These are phyloP conservation scores for Neurospora sp. DNA, from an alignment of 495 filamentous ascomycete species.

Conservation along the genomic window DNA sequence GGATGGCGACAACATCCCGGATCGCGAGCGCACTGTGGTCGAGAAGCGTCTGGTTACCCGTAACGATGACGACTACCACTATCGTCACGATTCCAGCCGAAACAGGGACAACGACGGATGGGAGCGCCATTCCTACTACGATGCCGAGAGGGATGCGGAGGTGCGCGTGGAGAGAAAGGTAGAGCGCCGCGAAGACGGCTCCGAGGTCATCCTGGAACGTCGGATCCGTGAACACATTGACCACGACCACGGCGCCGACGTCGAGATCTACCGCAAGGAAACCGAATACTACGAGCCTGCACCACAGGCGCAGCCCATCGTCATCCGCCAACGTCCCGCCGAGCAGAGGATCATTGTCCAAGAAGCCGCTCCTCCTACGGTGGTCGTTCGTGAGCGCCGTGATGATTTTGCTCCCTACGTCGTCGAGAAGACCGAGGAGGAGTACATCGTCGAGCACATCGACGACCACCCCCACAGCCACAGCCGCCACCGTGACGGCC, in stretches of 20 bases:
- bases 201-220: slow-evolving; percentile 38
- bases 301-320: slow-evolving; percentile 46
- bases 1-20: slow-evolving; percentile 22
- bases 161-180: slow-evolving; percentile 35
- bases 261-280: slow-evolving; percentile 55
- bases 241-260: slow-evolving; percentile 35
- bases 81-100: slow-evolving; percentile 8
- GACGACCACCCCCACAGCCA: slow-evolving; percentile 41
- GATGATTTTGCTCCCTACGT: slow-evolving; percentile 36
- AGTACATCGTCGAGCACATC: slow-evolving; percentile 36
- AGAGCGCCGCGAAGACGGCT: slow-evolving; percentile 32
- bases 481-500: slow-evolving; percentile 36
- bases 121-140: slow-evolving; percentile 33
- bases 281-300: slow-evolving; percentile 56
- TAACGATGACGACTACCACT: slow-evolving; percentile 19
- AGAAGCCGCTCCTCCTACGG: slow-evolving; percentile 53
- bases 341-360: slow-evolving; percentile 68
- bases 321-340: slow-evolving; percentile 51
- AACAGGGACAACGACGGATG: slow-evolving; percentile 24
- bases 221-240: slow-evolving; percentile 35
- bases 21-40: slow-evolving; percentile 17
- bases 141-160: slow-evolving; percentile 29
- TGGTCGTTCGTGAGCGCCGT: slow-evolving; percentile 56
- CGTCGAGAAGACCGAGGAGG: slow-evolving; percentile 42
- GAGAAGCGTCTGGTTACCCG: slow-evolving; percentile 22